Conservation (phyloP, 106 monocot species). For the Acanthochlamys bracteata region DNA sequence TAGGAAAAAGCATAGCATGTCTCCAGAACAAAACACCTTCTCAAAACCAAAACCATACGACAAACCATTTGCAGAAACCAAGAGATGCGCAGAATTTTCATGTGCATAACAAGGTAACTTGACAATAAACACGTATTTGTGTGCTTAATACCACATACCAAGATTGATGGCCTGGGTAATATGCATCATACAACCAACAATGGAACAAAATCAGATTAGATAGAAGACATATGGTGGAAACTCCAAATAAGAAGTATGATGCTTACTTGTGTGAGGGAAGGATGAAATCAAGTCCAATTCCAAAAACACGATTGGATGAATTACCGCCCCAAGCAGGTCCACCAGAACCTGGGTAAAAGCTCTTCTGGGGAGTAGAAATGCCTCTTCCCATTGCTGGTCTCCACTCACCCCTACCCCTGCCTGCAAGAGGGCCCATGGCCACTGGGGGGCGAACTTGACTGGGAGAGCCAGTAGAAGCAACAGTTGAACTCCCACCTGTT, state of each 20-base stretch:
- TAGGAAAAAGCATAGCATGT: no score
- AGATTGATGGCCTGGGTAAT: no score
- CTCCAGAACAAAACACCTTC: no score
- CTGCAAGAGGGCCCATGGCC: conserved; percentile 28
- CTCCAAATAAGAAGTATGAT: background rate
- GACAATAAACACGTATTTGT: no score
- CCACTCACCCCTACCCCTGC: conserved; percentile 85
- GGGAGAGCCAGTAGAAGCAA: conserved; percentile 22
- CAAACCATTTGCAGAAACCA: no score
- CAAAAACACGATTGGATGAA: conserved; percentile 40
- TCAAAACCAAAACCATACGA: no score
- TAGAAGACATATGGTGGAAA: no score
- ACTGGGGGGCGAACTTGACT: conserved; percentile 68
- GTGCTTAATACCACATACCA: no score
- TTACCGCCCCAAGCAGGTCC: conserved; percentile 46
- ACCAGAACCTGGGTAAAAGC: conserved; percentile 52
- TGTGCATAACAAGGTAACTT: no score
- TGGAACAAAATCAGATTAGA: no score
- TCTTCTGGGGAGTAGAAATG: conserved; percentile 21
- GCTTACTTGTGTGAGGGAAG: conserved; percentile 93
- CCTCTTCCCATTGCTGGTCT: conserved; percentile 33
- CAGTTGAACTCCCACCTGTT: conserved; percentile 36
- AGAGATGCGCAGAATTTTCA: no score
- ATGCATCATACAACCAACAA: no score
- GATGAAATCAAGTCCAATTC: conserved; percentile 78